Evolutionary conservation across 164 flowering plant genomes (phyloP).

Genomic region (Vitis rotundifolia): DNA sequence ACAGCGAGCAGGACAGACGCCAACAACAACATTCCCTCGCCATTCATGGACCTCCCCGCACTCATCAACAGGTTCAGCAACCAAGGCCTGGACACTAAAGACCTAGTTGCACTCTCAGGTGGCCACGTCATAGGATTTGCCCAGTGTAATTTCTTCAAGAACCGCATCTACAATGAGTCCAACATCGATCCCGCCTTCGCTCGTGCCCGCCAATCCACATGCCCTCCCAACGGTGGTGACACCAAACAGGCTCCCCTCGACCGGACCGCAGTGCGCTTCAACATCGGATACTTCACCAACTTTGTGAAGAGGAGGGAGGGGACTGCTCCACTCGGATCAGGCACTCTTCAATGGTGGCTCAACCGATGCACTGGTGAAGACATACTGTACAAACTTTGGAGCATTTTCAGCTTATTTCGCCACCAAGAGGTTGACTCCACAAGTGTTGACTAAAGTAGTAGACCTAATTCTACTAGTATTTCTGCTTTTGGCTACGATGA

Average conservation of each 20-base stretch:
- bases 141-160: conserved; percentile 22
- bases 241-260: conserved; percentile 20
- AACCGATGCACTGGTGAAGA: conserved; percentile 20
- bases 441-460: too few relatives aligned
- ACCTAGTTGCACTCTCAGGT: conserved; percentile 47
- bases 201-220: neutral
- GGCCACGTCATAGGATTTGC: conserved; percentile 37
- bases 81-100: conserved; percentile 33
- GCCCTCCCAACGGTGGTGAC: conserved; percentile 28
- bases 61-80: conserved; percentile 22
- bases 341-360: conserved; percentile 28
- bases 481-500: too few relatives aligned
- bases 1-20: conserved; percentile 33
- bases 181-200: conserved; percentile 26
- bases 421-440: too few relatives aligned
- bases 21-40: conserved; percentile 28
- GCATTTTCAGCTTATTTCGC: conserved; percentile 27
- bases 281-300: conserved; percentile 20
- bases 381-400: conserved; percentile 11
- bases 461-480: too few relatives aligned
- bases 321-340: conserved; percentile 39
- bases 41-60: conserved; percentile 14
- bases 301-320: conserved; percentile 22
- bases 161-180: conserved; percentile 30
- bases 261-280: conserved; percentile 9